Percentiles rank a stretch among this genome's conserved stretches.
These are phyloP conservation scores for Globisporangium okanoganense DNA, from an alignment of 352 stramenopile species.

Conservation along the genomic window DNA sequence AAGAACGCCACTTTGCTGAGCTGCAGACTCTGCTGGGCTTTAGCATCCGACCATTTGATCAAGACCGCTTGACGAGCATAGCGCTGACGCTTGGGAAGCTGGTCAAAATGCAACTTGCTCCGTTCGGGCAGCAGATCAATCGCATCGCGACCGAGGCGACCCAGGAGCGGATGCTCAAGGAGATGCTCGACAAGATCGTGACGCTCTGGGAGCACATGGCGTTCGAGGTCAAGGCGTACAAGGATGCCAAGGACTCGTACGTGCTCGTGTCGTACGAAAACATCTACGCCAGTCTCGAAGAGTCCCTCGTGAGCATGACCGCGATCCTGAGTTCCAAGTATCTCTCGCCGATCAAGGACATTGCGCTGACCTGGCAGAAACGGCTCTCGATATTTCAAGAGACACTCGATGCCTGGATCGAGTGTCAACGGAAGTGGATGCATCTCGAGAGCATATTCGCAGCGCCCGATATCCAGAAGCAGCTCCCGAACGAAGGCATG, in stretches of 20 bases:
- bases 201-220: constrained; percentile 77
- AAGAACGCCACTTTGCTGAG: constrained; percentile 57
- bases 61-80: background rate
- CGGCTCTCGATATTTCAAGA: constrained; percentile 76
- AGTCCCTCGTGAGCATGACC: constrained; percentile 89
- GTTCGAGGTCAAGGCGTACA: constrained; percentile 89
- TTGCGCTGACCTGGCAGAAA: constrained; percentile 62
- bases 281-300: constrained; percentile 81
- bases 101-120: constrained; percentile 73
- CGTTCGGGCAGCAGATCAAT: constrained; percentile 75
- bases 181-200: constrained; percentile 88
- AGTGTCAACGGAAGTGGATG: constrained; percentile 79
- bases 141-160: constrained; percentile 81
- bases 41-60: constrained; percentile 40
- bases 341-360: constrained; percentile 72
- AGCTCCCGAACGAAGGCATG: constrained; percentile 63
- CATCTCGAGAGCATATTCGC: constrained; percentile 84
- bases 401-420: constrained; percentile 75
- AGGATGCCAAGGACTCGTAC: constrained; percentile 88
- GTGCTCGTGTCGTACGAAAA: constrained; percentile 78
- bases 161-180: constrained; percentile 86
- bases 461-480: constrained; percentile 78
- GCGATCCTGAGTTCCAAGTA: constrained; percentile 89
- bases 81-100: constrained; percentile 76
- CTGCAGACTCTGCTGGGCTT: constrained; percentile 74